Base-by-base conservation (phyloP, 495 filamentous ascomycete species). In the Massariosphaeria phaeospora region DNA sequence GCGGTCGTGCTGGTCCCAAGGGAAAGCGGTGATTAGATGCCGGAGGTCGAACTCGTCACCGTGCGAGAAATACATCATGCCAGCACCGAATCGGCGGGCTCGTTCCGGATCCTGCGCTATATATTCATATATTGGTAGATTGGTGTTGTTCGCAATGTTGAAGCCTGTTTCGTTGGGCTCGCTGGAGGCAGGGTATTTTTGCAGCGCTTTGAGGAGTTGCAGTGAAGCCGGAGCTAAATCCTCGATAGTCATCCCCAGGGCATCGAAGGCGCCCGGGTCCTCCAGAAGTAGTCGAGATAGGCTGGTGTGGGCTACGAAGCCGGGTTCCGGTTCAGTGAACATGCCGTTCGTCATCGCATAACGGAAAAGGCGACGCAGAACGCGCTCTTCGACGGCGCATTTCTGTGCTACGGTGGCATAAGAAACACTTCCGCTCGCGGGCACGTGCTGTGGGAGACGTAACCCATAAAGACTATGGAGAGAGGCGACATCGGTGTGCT, bases 301-400 rank as follows among this genome's bases (percentile, higher is more conserved):
- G 13, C 75, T 72, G 23, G 78, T 80, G 64, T 83, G 81, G 3
- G 70, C 72, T 41, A 84, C 73, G 5, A 73, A 50, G 1, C 73
- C 75, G 0, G 73, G 74, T 15, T 49, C 48, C 3, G 75, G 73
- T 47, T 83, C 79, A 15, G 67, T 61, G 71, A 84, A 84, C 50
- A 83, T 75, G 13, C 69, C 70, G 49, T 78, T 75, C 43, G 73
- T 77, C 65, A 82, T 81, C 34, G 73, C 77, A 48, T 79, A 69
- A 4, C 78, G 78, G n/a, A 82, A 62, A 23, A 80, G 52, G 21
- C 79, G 74, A 27, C 73, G 68, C 13, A 81, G 52, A 15, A 44
- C 30, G 24, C 3, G 15, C 24, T 53, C 39, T 5, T 39, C n/a
- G 6, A 39, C n/a, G 5, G 13, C 35, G n/a, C 35, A 39, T 7